A percentile compares a stretch with the other conserved stretches of the same genome.
Conservation (phyloP, 495 filamentous ascomycete species). For the Paragyromitra xinjiangensis region DNA sequence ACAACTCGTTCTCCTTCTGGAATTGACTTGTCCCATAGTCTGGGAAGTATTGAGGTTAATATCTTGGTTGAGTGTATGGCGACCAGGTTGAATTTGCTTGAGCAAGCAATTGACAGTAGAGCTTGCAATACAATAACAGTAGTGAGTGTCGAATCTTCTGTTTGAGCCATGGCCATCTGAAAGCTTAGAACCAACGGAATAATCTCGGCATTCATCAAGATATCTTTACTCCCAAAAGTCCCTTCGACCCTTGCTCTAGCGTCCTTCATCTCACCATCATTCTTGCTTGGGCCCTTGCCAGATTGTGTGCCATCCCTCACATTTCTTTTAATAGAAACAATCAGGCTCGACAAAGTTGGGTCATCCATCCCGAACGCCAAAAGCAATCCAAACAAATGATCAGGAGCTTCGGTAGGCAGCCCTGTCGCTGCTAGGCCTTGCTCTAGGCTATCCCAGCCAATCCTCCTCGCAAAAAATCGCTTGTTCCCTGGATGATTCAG, state of each 20-base stretch:
- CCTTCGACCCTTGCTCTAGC: conserved; percentile 61
- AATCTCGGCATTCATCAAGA: conserved; percentile 71
- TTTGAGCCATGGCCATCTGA: conserved; percentile 68
- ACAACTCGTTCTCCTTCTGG: conserved; percentile 65
- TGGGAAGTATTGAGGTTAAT: conserved; percentile 74
- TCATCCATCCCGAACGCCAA: conserved; percentile 84
- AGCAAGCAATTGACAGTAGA: conserved; percentile 63
- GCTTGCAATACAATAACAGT: conserved; percentile 70
- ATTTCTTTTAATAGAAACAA: conserved; percentile 56
- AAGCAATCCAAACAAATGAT: conserved; percentile 84
- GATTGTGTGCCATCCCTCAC: conserved; percentile 32
- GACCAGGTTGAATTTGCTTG: conserved; percentile 77
- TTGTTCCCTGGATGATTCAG: conserved; percentile 84
- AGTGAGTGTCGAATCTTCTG: conserved; percentile 61
- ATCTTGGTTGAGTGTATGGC: conserved; percentile 81
- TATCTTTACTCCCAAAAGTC: conserved; percentile 65
- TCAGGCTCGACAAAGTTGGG: conserved; percentile 60
- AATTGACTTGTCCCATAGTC: conserved; percentile 68
- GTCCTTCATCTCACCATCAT: conserved; percentile 54
- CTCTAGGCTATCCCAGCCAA: conserved; percentile 79
- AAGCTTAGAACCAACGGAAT: conserved; percentile 72
- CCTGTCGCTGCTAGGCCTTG: conserved; percentile 69
- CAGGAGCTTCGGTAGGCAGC: conserved; percentile 69
- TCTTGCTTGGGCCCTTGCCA: conserved; percentile 13
- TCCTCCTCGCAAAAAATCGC: conserved; percentile 80